Evolutionary conservation across 108 stramenopile species (phyloP).

Genomic region (Bacterosira constricta): DNA sequence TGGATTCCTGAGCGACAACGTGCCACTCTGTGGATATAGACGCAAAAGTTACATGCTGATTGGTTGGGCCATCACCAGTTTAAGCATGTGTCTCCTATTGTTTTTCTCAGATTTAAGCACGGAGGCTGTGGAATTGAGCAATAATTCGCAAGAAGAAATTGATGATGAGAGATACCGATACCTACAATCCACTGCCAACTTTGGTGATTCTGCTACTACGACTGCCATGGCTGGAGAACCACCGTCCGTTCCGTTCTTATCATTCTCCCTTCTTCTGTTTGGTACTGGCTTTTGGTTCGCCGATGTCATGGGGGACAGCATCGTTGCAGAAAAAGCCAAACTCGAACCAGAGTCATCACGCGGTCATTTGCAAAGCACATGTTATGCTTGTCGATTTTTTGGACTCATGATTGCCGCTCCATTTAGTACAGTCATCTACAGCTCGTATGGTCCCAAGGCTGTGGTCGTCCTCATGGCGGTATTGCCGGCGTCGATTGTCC

Average conservation of each 20-base stretch:
- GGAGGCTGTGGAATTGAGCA: slow-evolving; percentile 19
- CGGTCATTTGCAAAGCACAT: slow-evolving; percentile 76
- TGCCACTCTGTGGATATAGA: slow-evolving; percentile 69
- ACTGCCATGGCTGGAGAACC: slow-evolving; percentile 21
- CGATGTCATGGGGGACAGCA: slow-evolving; percentile 86
- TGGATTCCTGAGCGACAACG: slow-evolving; percentile 78
- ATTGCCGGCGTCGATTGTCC: slow-evolving; percentile 65
- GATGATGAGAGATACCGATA: slow-evolving; percentile 31
- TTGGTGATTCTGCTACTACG: too few relatives aligned
- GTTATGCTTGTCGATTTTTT: slow-evolving; percentile 86
- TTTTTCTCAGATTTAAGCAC: slow-evolving; percentile 52
- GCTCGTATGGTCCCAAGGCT: slow-evolving; percentile 53
- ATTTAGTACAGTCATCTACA: slow-evolving; percentile 65
- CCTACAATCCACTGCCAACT: slow-evolving; percentile 11
- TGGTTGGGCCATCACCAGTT: slow-evolving; percentile 69
- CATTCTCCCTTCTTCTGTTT: slow-evolving; percentile 56
- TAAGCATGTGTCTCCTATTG: slow-evolving; percentile 56
- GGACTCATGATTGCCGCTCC: slow-evolving; percentile 84
- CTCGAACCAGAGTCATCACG: slow-evolving; percentile 71
- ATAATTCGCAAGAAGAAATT: slow-evolving; percentile 22
- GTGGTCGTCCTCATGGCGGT: slow-evolving; percentile 67
- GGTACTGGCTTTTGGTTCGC: slow-evolving; percentile 87
- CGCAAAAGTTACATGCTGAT: slow-evolving; percentile 84
- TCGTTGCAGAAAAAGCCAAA: slow-evolving; percentile 90
- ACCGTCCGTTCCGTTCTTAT: slow-evolving; percentile 69